A percentile compares a stretch with the other conserved stretches of the same genome.
Evolutionary conservation across 345 rosid species (phyloP).

Genomic region (Heritiera fomes): DNA sequence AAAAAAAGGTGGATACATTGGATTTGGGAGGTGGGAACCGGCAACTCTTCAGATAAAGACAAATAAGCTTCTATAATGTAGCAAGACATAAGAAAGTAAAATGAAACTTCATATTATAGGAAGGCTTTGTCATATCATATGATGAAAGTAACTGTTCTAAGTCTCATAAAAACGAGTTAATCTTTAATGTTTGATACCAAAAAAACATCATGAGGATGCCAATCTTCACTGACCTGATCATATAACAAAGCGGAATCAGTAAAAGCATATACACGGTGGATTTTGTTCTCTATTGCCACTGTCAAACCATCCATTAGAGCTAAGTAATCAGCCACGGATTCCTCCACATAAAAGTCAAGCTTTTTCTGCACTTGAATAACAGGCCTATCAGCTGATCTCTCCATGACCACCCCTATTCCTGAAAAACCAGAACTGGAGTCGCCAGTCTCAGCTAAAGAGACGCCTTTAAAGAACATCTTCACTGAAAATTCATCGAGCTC

Average conservation of each 20-base stretch:
- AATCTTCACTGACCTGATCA: constrained; percentile 59
- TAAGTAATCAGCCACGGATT: constrained; percentile 77
- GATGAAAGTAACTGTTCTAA: neutral
- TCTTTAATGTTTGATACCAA: neutral
- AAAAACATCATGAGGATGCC: constrained; percentile 4
- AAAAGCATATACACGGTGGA: constrained; percentile 64
- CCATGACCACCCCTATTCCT: constrained; percentile 89
- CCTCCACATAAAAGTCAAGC: constrained; percentile 80
- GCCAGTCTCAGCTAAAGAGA: constrained; percentile 55
- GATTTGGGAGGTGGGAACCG: neutral
- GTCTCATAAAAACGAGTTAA: neutral
- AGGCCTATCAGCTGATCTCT: constrained; percentile 53
- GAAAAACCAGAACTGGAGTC: constrained; percentile 63
- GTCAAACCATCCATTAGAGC: constrained; percentile 86
- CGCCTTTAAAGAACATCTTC: constrained; percentile 85
- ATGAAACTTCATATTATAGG: neutral
- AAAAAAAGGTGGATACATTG: neutral
- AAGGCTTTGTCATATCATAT: neutral
- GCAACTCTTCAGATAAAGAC: neutral
- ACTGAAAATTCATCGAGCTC: constrained; percentile 71
- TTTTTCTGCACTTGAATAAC: constrained; percentile 84
- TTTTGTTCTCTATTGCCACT: constrained; percentile 61
- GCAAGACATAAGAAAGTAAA: neutral
- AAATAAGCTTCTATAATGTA: neutral
- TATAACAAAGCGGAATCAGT: constrained; percentile 68